Evolutionary conservation across 495 filamentous ascomycete genomes (phyloP).

Genomic region (Neurospora sp.): DNA sequence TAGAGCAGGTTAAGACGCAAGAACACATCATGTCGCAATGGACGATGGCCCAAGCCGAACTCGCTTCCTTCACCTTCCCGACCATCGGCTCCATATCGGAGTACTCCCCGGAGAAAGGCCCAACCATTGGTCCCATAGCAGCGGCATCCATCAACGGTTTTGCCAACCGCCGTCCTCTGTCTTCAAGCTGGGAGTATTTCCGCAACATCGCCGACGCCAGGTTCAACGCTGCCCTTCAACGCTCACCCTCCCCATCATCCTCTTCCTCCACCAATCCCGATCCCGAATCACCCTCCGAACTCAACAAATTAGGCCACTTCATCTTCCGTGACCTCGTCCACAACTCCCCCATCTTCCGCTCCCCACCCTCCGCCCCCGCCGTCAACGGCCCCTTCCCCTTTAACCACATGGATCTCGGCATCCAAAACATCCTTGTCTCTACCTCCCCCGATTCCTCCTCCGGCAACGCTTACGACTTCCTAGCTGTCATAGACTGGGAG

Average conservation of each 20-base stretch:
- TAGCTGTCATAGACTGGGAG: conserved; percentile 26
- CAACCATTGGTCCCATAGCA: conserved; percentile 5
- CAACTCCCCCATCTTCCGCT: background rate
- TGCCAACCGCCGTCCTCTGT: conserved; percentile 2
- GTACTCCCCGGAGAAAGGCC: background rate
- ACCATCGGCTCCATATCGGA: conserved; percentile 11
- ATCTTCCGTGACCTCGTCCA: background rate
- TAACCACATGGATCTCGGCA: conserved; percentile 23
- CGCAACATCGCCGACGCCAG: background rate
- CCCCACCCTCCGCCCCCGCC: background rate
- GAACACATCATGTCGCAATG: conserved; percentile 22
- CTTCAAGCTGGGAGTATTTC: conserved; percentile 8
- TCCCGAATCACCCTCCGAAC: background rate
- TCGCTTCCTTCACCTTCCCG: conserved; percentile 5
- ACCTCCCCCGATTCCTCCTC: background rate
- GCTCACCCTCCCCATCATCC: background rate
- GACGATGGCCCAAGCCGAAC: conserved; percentile 11
- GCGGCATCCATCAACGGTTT: conserved; percentile 3
- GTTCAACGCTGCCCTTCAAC: background rate
- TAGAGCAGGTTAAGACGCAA: conserved; percentile 11
- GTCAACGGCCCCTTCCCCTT: conserved; percentile 11
- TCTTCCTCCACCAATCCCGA: background rate
- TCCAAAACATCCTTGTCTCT: conserved; percentile 22
- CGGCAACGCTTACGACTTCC: conserved; percentile 14
- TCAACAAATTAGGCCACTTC: background rate